Base-by-base conservation (phyloP, 2,329 filamentous ascomycete genomes). In the Cladobotryum protrusum region DNA sequence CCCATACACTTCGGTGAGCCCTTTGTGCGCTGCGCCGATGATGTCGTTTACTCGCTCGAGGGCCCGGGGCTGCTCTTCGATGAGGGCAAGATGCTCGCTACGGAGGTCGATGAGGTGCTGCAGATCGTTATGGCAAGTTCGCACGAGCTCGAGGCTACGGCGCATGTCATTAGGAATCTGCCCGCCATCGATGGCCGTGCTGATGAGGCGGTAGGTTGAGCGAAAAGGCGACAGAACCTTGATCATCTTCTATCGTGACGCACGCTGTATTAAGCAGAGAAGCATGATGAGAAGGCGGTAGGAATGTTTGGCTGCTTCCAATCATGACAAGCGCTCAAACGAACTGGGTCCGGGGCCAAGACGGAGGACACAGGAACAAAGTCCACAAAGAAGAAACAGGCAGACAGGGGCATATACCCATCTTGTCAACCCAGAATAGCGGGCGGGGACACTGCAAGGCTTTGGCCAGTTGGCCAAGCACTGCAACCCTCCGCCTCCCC, bases 51-150 rank as follows among this genome's bases (percentile, higher is more conserved):
- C 56, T 3, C 62, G 61, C 2, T 55, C 45, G n/a, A 67, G 57
- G 12, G 63, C 56, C 15, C 48, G 48, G 11, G 60, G 57, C 1
- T 58, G 57, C 4, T 52, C 52, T 15, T 58, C 43, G 1, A 66
- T 56, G 3, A 65, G 53, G 3, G 48, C 36, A 3, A 66, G 53
- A 18, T 58, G 59, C 20, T 62, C 54, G 15, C 62, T 59, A 3
- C 65, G 61, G 1, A 67, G 50, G n/a, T 60, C 57, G 35, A 67
- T 65, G 15, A 67, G 58, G n/a, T 63, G 59, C 24, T 66, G 61
- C 5, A 67, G 57, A 43, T 67, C 65, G 6, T 49, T 47, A 29
- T 67, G 52, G 45, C 63, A 67, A n/a, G 59, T 63, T 5, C 60
- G 57, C 0, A 67, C 60, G 7, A 67, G 63, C 19, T 67, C 62